phyloP scores from a whole-genome alignment of 2,329 filamentous ascomycete species.

The Penicillium sp. region DNA sequence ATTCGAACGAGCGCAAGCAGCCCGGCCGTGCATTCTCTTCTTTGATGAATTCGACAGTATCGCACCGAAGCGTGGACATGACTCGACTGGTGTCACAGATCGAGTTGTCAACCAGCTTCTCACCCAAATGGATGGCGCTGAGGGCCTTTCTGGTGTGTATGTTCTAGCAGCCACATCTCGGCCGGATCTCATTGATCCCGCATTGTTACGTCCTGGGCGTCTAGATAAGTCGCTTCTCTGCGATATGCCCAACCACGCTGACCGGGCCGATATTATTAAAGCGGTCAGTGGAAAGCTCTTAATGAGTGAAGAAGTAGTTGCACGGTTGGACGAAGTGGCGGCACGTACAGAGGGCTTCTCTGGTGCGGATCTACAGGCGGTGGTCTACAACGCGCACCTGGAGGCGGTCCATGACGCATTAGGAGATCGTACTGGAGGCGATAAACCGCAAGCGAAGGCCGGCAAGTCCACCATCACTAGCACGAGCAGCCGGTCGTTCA shows the following conservation, averaged over 20 bases:
- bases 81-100: slow-evolving; percentile 97
- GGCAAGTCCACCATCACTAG: slow-evolving; percentile 32
- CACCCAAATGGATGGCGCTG: slow-evolving; percentile 98
- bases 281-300: slow-evolving; percentile 83
- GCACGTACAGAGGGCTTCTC: slow-evolving; percentile 84
- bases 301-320: slow-evolving; percentile 69
- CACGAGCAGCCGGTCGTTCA: slow-evolving; percentile 58
- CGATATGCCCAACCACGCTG: slow-evolving; percentile 79
- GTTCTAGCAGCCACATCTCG: slow-evolving; percentile 92
- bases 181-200: slow-evolving; percentile 94
- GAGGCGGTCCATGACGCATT: slow-evolving; percentile 96
- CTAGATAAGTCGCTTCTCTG: slow-evolving; percentile 93
- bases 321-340: slow-evolving; percentile 74
- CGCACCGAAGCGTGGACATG: slow-evolving; percentile 94
- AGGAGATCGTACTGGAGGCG: slow-evolving; percentile 58
- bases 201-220: slow-evolving; percentile 85
- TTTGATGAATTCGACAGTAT: slow-evolving; percentile 99
- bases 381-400: slow-evolving; percentile 94
- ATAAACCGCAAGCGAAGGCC: slow-evolving; percentile 46
- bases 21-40: slow-evolving; percentile 91
- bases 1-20: slow-evolving; percentile 87
- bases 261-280: slow-evolving; percentile 84
- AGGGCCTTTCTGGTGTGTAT: slow-evolving; percentile 92
- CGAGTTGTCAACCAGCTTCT: slow-evolving; percentile 97
- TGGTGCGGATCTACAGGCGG: slow-evolving; percentile 90